Percentiles rank a stretch among this genome's conserved stretches.
Evolutionary conservation across 192 early-diverging fungal species (phyloP).

Genomic region (Kickxella alabastrina): DNA sequence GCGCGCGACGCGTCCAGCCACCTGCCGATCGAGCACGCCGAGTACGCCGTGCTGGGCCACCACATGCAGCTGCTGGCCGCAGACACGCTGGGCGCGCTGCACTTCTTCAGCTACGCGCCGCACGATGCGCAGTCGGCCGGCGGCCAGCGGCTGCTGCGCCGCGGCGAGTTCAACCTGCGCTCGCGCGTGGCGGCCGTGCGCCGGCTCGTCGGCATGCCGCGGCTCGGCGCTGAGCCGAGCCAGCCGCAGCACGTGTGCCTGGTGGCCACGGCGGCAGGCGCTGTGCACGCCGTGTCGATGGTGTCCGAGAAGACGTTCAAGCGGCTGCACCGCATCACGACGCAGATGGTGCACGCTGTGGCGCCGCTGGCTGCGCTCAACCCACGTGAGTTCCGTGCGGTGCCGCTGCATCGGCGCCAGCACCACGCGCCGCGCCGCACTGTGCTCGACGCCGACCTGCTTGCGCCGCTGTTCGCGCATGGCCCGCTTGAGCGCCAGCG

Average conservation of each 20-base stretch:
- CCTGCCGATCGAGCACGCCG: conserved; percentile 67
- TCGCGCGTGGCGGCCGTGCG: conserved; percentile 67
- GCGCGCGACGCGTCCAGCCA: conserved; percentile 82
- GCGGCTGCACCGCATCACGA: conserved; percentile 76
- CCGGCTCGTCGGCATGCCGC: conserved; percentile 47
- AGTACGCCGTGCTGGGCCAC: conserved; percentile 76
- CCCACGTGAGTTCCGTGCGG: conserved; percentile 76
- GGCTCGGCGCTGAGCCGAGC: conserved; percentile 12
- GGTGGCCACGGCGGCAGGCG: conserved; percentile 36
- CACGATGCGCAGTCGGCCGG: conserved; percentile 82
- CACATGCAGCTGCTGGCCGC: conserved; percentile 79
- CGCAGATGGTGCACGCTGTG: conserved; percentile 77
- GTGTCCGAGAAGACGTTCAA: conserved; percentile 92
- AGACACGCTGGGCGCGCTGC: conserved; percentile 63
- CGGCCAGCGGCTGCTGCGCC: conserved; percentile 83
- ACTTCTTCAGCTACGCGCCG: conserved; percentile 82
- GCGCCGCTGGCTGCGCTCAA: conserved; percentile 87
- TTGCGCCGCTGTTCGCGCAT: conserved; percentile 65
- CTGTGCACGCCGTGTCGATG: conserved; percentile 40
- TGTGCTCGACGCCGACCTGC: conserved; percentile 82
- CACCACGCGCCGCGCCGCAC: conserved; percentile 69
- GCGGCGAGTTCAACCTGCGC: conserved; percentile 85
- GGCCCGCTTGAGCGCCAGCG: conserved; percentile 66
- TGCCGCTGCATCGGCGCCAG: conserved; percentile 61
- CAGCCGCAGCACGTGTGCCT: conserved; percentile 47